These are phyloP conservation scores for Cercospora zeina DNA, from an alignment of 2,329 filamentous ascomycete genomes.

Conservation along the genomic window DNA sequence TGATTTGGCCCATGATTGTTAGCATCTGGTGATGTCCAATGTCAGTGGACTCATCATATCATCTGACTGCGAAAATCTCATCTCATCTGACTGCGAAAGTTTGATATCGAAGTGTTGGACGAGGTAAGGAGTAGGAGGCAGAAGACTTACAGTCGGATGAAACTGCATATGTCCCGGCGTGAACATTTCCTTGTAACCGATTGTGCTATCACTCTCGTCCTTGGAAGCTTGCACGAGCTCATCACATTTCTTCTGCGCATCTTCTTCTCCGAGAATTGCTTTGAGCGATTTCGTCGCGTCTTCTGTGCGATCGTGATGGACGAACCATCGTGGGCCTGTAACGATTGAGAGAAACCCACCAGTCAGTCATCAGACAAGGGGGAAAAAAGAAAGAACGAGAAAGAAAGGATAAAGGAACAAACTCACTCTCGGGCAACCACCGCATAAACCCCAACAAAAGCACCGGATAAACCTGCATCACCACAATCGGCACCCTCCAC, in stretches of 20 bases:
- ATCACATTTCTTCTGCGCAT: conserved; percentile 52
- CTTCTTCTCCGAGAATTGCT: conserved; percentile 53
- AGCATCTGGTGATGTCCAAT: conserved; percentile 43
- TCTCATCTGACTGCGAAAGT: no score
- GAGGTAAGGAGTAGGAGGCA: neutral
- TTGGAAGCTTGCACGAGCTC: conserved; percentile 55
- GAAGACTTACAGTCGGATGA: conserved; percentile 51
- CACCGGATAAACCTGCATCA: conserved; percentile 61
- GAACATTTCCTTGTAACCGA: conserved; percentile 60
- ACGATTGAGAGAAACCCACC: neutral
- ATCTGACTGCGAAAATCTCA: no score
- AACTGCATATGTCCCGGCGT: conserved; percentile 57
- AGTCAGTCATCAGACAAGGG: no score
- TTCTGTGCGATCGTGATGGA: conserved; percentile 53
- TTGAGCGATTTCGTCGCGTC: conserved; percentile 54
- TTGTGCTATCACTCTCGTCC: conserved; percentile 48
- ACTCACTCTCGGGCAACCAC: conserved; percentile 53
- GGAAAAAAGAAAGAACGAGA: neutral
- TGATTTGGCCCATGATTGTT: conserved; percentile 63
- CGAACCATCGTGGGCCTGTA: conserved; percentile 55
- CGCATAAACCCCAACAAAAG: conserved; percentile 56
- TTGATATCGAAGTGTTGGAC: no score
- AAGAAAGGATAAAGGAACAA: neutral
- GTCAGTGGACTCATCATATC: no score
- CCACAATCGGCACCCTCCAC: conserved; percentile 61